Base-by-base conservation (phyloP, 2,329 filamentous ascomycete genomes). In the Dactylellina leptospora region DNA sequence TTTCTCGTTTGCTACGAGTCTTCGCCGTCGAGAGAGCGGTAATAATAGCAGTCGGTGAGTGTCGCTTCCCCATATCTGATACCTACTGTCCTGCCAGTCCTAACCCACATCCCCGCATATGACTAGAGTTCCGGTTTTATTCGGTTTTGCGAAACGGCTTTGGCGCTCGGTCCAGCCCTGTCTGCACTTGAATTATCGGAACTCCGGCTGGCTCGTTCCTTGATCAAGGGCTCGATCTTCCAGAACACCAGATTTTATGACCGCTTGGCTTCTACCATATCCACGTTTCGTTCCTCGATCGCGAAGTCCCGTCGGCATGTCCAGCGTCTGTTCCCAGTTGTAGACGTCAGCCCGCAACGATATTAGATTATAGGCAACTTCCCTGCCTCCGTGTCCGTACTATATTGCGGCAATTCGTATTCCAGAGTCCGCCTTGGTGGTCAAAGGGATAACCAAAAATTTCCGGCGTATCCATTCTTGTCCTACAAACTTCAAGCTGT, bases 121-220 rank as follows among this genome's bases (percentile, higher is more conserved):
- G 53, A 70, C 50, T 70, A 63, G 58, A 63, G 33, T 23, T 58
- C 59, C 59, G 47, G 42, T 53, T 54, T 60, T 59, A 54, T 38
- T 72, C 50, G 53, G 36, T 48, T 59, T 40, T 55, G 68, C 40
- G 53, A 42, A 40, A 63, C 45, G 53, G 60, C 47, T 63, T 28
- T 33, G 42, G 66, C 66, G 59, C 53, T 64, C 59, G 59, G 59
- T 64, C 68, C 54, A 60, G 53, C 59, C 68, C 68, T 64, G 59
- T 28, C 47, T 28, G 64, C 38, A 42, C 16, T 18, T 59, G 36
- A 60, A 54, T n/a, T 58, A 59, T 54, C 68, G 68, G 68, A 72
- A 72, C 68, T 55, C 45, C 68, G 68, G 68, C 68, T 72, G 53
- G 68, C 68, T 64, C 50, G 59, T 72, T 64, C 59, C 59, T 64